Evolutionary conservation across 148 eudicot genomes (phyloP).

Genomic region (Camellia sinensis): DNA sequence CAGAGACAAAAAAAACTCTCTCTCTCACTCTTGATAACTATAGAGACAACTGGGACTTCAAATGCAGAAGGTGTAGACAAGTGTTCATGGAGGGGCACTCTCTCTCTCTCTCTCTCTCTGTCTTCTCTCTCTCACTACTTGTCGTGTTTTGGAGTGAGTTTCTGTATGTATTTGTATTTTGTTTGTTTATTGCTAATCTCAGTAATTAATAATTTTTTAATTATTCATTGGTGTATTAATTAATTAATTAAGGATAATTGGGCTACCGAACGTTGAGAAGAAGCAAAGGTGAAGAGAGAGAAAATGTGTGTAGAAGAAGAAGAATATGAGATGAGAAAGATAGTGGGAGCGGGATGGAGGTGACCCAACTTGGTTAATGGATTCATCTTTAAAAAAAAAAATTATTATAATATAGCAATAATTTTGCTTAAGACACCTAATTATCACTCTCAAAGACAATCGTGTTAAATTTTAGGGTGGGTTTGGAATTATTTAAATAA

Average conservation of each 20-base stretch:
- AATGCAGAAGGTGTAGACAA: neutral
- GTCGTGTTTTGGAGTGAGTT: neutral
- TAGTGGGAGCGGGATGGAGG: neutral
- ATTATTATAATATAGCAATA: neutral
- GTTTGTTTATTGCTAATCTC: too few relatives aligned
- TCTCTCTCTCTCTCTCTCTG: neutral
- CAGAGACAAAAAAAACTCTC: neutral
- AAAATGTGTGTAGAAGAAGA: neutral
- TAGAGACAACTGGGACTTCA: neutral
- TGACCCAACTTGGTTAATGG: neutral
- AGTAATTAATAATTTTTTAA: neutral
- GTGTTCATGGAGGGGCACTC: constrained; percentile 8
- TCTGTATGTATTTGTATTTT: neutral
- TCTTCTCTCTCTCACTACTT: neutral
- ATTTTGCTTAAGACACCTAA: too few relatives aligned
- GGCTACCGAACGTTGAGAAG: constrained; percentile 17
- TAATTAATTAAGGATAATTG: neutral
- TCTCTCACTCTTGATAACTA: neutral
- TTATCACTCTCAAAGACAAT: too few relatives aligned
- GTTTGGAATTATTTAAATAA: too few relatives aligned
- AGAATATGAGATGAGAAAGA: neutral
- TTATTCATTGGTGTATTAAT: neutral
- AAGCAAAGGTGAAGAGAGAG: constrained; percentile 18
- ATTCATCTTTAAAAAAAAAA: neutral
- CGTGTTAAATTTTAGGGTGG: too few relatives aligned